phyloP scores from a whole-genome alignment of 2,329 filamentous ascomycete species.

The Colletotrichum lupini region DNA sequence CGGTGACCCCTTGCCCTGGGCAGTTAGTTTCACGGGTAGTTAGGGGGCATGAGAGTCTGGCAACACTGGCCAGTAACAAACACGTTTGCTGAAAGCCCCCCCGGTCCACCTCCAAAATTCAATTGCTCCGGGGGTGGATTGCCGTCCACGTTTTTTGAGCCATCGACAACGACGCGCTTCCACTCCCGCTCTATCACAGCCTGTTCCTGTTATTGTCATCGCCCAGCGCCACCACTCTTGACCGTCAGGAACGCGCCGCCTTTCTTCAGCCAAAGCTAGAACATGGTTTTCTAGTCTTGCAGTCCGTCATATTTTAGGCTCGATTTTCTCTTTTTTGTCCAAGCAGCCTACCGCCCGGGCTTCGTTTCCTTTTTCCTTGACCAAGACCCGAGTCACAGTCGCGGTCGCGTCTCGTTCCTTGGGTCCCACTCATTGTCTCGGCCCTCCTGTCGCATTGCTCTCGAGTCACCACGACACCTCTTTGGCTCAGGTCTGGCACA shows the following conservation, averaged over 20 bases:
- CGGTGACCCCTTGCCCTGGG: background rate
- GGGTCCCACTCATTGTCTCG: constrained; percentile 14
- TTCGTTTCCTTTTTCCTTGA: background rate
- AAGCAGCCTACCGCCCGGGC: background rate
- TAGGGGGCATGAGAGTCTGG: background rate
- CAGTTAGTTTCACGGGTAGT: background rate
- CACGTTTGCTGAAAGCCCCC: background rate
- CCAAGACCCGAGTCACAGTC: constrained; percentile 26
- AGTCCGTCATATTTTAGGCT: background rate
- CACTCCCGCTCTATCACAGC: constrained; percentile 9
- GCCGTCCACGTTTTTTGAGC: background rate
- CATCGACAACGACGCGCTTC: constrained; percentile 28
- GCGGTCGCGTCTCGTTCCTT: constrained; percentile 26
- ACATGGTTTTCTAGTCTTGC: background rate
- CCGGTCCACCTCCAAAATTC: constrained; percentile 12
- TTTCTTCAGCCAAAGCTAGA: background rate
- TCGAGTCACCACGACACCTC: constrained; percentile 11
- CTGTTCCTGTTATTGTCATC: background rate
- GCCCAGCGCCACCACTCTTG: background rate
- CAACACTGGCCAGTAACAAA: background rate
- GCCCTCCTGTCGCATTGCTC: constrained; percentile 17
- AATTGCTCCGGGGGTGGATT: constrained; percentile 17
- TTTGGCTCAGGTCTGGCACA: background rate
- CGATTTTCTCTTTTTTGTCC: background rate
- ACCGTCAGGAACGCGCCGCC: background rate